phyloP scores from a whole-genome alignment of 306 rosid genomes.

The Ammopiptanthus mongolicus region DNA sequence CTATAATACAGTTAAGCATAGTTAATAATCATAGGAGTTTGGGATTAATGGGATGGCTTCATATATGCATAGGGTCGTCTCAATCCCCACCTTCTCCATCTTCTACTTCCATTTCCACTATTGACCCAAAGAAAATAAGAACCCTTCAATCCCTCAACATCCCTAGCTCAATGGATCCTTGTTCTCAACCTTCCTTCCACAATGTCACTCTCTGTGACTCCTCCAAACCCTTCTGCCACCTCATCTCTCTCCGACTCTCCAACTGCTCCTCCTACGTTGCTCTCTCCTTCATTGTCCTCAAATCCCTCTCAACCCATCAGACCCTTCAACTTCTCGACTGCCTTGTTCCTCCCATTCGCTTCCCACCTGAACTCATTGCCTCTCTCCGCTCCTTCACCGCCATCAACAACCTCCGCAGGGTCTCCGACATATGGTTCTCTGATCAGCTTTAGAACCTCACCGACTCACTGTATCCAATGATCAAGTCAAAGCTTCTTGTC shows the following conservation, averaged over 20 bases:
- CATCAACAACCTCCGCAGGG: constrained; percentile 48
- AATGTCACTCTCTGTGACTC: constrained; percentile 69
- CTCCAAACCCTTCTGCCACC: constrained; percentile 76
- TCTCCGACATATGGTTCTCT: constrained; percentile 83
- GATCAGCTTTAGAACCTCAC: constrained; percentile 75
- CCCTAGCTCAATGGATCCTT: constrained; percentile 79
- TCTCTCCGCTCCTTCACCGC: constrained; percentile 77
- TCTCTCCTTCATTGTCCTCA: constrained; percentile 87
- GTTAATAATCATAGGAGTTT: too few species aligned
- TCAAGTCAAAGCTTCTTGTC: constrained; percentile 54
- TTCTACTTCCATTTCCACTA: too few species aligned
- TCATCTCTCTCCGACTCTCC: constrained; percentile 57
- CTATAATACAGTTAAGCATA: too few species aligned
- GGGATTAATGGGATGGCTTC: too few species aligned
- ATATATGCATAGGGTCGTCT: too few species aligned
- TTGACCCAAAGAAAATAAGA: constrained; percentile 79
- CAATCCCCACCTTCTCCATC: constrained; percentile 10
- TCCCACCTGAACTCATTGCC: constrained; percentile 63
- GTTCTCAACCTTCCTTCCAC: constrained; percentile 49
- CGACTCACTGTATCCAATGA: constrained; percentile 64
- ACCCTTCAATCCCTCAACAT: constrained; percentile 88
- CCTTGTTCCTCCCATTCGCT: constrained; percentile 71
- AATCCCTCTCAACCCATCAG: constrained; percentile 74
- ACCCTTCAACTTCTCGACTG: constrained; percentile 73
- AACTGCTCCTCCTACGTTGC: constrained; percentile 77